Evolutionary conservation across 169 alveolate genomes (phyloP).

Genomic region (Cyclospora cayetanensis): DNA sequence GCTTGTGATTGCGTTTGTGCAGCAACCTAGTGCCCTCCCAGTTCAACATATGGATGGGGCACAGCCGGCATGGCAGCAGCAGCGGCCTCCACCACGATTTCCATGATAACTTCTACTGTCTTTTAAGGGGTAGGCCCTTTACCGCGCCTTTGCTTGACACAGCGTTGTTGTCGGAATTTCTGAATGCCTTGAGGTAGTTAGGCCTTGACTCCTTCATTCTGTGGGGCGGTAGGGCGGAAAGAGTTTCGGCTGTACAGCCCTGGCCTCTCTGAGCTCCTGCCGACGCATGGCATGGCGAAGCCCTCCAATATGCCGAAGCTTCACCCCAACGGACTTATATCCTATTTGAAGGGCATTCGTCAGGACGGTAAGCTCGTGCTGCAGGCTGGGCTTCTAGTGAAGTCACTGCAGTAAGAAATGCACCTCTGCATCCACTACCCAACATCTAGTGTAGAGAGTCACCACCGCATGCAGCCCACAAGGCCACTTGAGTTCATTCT

Average conservation of each 20-base stretch:
- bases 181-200: no score
- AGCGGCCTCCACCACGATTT: slow-evolving; percentile 75
- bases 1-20: neutral
- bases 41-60: slow-evolving; percentile 72
- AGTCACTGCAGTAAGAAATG: no score
- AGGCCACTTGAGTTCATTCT: no score
- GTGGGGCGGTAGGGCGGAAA: neutral
- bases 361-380: slow-evolving; percentile 49
- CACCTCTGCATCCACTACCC: no score
- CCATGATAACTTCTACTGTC: slow-evolving; percentile 72
- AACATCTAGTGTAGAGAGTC: neutral
- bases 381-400: no score
- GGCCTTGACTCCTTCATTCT: no score
- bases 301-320: neutral
- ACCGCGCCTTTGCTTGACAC: no score
- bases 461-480: no score
- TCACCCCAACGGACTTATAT: slow-evolving; percentile 54
- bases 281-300: neutral
- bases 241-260: slow-evolving; percentile 68
- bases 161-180: no score
- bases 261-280: neutral
- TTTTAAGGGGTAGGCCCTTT: slow-evolving; percentile 49
- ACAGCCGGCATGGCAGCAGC: slow-evolving; percentile 53
- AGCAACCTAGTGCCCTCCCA: slow-evolving; percentile 70
- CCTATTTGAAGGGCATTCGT: slow-evolving; percentile 37